Evolutionary conservation across 108 stramenopile species (phyloP), one percentile per base, ranked within the genome.

Genomic region (Aurantiochytrium sp.): DNA sequence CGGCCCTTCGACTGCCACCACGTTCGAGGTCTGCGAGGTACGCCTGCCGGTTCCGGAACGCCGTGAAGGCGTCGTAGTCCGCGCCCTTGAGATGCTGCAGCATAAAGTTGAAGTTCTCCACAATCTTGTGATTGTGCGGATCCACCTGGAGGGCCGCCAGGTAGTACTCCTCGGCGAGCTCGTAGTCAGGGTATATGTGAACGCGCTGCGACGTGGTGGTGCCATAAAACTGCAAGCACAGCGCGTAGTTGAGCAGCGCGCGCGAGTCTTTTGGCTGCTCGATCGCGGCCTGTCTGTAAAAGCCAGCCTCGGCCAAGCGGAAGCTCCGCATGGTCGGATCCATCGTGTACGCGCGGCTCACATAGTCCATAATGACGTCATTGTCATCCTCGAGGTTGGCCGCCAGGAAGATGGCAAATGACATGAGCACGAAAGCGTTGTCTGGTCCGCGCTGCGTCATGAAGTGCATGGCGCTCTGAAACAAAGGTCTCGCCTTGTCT

Each of bases 51-150:
- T 48, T 42, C 2, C 45, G 39, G 45, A 81, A 81, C 27, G 73
- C 39, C 39, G 73, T 81, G 24, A 39, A 81, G 39, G 42, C 73
- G 45, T 81, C 73, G 45, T 81, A 81, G n/a, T 48, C 45, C 6
- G 45, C 73, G 6, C 73, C 73, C 45, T 81, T 81, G 73, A 81
- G 73, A 48, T 81, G 39, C 10, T 12, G 42, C 8, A 81, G 73
- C 73, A 81, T 81, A 48, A 81, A 81, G 45, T 81, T 24, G 39
- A 81, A 81, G 45, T 81, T 81, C 45, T 81, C 73, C 73, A 81
- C 39, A 24, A 81, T 81, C 0, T 0, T 27, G 21, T 15, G 12
- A 24, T 81, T 81, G n/a, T 41, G 45, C 45, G 73, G 73, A n/a
- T 81, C 73, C 1, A 81, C 12, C 3, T 41, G 39, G n/a, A 81